Evolutionary conservation across 768 basidiomycete species (phyloP).

Genomic region (Arthromyces matolae): DNA sequence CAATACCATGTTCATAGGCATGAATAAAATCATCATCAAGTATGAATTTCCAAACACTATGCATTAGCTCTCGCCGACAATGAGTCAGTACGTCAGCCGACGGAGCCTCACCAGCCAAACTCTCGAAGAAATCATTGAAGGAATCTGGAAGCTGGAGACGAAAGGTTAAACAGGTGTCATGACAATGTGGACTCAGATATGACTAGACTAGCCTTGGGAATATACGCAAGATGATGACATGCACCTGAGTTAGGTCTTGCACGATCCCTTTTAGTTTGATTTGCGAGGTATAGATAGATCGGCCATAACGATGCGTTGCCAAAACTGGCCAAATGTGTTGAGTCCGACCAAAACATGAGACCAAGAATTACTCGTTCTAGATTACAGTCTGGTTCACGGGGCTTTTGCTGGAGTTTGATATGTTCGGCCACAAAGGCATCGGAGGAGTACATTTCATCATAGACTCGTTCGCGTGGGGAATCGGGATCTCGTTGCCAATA

Average conservation of each 20-base stretch:
- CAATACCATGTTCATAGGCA: conserved; percentile 26
- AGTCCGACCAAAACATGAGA: conserved; percentile 27
- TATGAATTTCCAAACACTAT: conserved; percentile 20
- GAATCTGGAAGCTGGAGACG: conserved; percentile 1
- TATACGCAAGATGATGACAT: too few relatives aligned
- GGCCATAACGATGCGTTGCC: too few relatives aligned
- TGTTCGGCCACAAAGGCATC: conserved; percentile 1
- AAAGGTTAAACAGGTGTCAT: too few relatives aligned
- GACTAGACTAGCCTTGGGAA: too few relatives aligned
- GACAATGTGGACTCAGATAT: too few relatives aligned
- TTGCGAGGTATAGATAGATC: too few relatives aligned
- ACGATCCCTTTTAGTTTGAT: too few relatives aligned
- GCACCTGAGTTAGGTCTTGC: too few relatives aligned
- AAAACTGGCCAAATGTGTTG: conserved; percentile 26
- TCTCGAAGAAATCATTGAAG: background rate
- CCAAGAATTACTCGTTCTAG: conserved; percentile 12
- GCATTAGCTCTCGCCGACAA: conserved; percentile 25
- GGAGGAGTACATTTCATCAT: conserved; percentile 20
- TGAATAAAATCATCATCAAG: conserved; percentile 25
- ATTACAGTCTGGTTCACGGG: background rate
- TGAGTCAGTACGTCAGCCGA: conserved; percentile 17
- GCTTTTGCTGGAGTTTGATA: background rate
- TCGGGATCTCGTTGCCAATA: conserved; percentile 8
- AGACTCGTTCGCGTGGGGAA: conserved; percentile 9
- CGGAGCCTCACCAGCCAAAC: background rate